phyloP scores from a whole-genome alignment of 805 yeast species.

The Yarrowia yakushimensis region DNA sequence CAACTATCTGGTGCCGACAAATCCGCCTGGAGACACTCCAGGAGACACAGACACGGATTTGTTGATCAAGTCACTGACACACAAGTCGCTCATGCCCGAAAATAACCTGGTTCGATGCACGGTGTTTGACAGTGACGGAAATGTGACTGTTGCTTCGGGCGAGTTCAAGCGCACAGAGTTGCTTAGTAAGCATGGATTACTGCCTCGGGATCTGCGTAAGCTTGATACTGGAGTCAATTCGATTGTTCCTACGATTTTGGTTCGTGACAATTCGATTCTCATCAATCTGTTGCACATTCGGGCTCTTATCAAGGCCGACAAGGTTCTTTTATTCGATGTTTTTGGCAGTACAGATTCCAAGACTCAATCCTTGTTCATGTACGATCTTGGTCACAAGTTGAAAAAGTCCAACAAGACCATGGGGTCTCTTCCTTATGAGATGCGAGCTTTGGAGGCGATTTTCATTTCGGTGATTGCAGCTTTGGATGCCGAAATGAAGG shows the following conservation, averaged over 20 bases:
- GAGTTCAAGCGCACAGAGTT: conserved; percentile 72
- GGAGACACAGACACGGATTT: background rate
- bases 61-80: conserved; percentile 7
- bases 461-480: conserved; percentile 75
- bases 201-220: conserved; percentile 87
- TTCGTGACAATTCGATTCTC: conserved; percentile 70
- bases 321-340: conserved; percentile 81
- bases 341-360: conserved; percentile 57
- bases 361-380: conserved; percentile 71
- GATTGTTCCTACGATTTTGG: conserved; percentile 85
- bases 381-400: conserved; percentile 70
- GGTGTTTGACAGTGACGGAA: conserved; percentile 66
- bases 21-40: background rate
- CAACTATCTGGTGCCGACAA: background rate
- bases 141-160: conserved; percentile 63
- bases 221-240: conserved; percentile 78
- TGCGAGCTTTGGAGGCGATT: conserved; percentile 84
- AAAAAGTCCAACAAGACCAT: conserved; percentile 40
- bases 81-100: conserved; percentile 25
- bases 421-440: conserved; percentile 73
- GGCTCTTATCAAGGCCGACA: conserved; percentile 78
- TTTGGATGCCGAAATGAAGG: conserved; percentile 80
- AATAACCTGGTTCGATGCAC: conserved; percentile 67
- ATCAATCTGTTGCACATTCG: conserved; percentile 83
- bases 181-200: conserved; percentile 67